Conservation (phyloP, 1,139 yeast species). For the Hemisphaericaspora subhashii region DNA sequence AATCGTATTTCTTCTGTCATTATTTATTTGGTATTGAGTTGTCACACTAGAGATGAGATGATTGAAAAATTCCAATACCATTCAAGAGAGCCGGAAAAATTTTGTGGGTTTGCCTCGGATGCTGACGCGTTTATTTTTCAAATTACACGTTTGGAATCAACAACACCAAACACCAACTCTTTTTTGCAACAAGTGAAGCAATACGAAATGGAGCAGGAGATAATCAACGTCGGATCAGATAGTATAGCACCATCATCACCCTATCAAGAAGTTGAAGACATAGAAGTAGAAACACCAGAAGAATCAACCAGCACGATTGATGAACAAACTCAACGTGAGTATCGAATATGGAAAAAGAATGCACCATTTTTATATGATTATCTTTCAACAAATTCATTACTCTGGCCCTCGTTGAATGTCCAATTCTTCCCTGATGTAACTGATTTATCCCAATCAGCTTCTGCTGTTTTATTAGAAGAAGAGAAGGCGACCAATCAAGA, state of each 20-base stretch:
- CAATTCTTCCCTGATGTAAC: slow-evolving; percentile 58
- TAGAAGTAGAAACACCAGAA: slow-evolving; percentile 6
- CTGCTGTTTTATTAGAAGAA: slow-evolving; percentile 34
- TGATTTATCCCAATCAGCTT: slow-evolving; percentile 15
- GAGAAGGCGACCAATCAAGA: slow-evolving; percentile 5
- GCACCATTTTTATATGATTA: slow-evolving; percentile 53
- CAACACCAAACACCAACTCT: background rate
- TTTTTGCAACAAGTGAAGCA: background rate
- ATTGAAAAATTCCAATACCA: no score
- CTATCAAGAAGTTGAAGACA: no score
- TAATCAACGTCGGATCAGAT: background rate
- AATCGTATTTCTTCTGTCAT: slow-evolving; percentile 55
- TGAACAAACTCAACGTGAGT: slow-evolving; percentile 31
- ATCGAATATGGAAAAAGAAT: slow-evolving; percentile 57
- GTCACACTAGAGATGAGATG: background rate
- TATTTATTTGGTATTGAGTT: background rate
- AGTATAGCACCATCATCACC: no score
- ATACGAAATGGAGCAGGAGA: background rate
- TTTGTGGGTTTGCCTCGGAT: no score
- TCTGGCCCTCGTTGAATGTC: slow-evolving; percentile 58
- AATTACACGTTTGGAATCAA: background rate
- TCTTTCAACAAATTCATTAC: slow-evolving; percentile 45
- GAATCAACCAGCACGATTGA: slow-evolving; percentile 19
- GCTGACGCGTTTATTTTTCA: background rate
- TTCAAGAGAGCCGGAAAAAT: no score